These are phyloP conservation scores for Cryptococcus amylolentus DNA, from an alignment of 1,284 basidiomycete genomes.

Conservation along the genomic window DNA sequence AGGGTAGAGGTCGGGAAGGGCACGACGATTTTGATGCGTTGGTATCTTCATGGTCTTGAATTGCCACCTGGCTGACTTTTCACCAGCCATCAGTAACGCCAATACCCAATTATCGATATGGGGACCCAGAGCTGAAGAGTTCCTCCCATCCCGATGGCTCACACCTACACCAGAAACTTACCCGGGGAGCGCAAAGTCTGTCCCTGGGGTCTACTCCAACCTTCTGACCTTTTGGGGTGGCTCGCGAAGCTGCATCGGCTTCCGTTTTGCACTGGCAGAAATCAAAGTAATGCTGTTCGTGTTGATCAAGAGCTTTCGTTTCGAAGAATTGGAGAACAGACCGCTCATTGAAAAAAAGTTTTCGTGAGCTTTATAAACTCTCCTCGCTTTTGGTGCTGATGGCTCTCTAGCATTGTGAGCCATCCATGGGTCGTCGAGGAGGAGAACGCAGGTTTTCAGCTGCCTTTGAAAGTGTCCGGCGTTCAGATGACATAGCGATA, in stretches of 20 bases:
- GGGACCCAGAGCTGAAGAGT: slow-evolving; percentile 64
- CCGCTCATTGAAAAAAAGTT: slow-evolving; percentile 35
- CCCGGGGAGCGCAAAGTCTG: slow-evolving; percentile 39
- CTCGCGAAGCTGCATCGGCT: slow-evolving; percentile 67
- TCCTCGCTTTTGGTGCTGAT: neutral
- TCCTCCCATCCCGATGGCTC: slow-evolving; percentile 50
- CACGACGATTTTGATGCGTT: slow-evolving; percentile 41
- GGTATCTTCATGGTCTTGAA: slow-evolving; percentile 2
- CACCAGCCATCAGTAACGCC: slow-evolving; percentile 52
- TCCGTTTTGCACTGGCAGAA: slow-evolving; percentile 65
- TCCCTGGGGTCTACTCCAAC: slow-evolving; percentile 63
- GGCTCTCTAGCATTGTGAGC: no score
- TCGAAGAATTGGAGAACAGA: slow-evolving; percentile 52
- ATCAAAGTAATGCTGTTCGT: slow-evolving; percentile 61
- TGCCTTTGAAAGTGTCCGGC: no score
- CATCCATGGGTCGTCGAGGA: no score
- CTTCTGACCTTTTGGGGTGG: slow-evolving; percentile 65
- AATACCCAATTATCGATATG: slow-evolving; percentile 62
- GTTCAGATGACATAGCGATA: no score
- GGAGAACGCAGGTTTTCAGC: no score
- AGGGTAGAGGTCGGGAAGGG: slow-evolving; percentile 37
- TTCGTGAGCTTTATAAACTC: slow-evolving; percentile 21
- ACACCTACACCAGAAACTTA: slow-evolving; percentile 11
- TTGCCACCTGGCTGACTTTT: neutral
- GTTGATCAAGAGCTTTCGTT: slow-evolving; percentile 58